Percentiles rank a stretch among this genome's conserved stretches.
phyloP scores from a whole-genome alignment of 2,329 filamentous ascomycete species.

The Claviceps monticola region DNA sequence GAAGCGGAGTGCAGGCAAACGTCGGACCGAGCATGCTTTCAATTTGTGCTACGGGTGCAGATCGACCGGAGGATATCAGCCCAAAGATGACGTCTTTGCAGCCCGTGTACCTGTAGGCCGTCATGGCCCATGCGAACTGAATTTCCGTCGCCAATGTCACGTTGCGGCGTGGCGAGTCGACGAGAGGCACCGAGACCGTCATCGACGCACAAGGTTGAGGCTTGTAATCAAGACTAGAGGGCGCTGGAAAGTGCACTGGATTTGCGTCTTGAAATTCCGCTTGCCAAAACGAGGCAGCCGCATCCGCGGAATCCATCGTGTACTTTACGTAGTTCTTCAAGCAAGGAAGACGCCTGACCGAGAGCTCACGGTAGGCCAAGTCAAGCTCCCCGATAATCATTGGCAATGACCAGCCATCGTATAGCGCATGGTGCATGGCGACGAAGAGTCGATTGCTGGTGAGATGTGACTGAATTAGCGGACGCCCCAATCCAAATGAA shows the following conservation, averaged over 20 bases:
- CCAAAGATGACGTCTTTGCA: not conserved
- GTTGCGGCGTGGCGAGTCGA: not conserved
- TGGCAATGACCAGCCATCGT: constrained; percentile 1
- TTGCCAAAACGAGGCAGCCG: not conserved
- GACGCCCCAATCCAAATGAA: not conserved
- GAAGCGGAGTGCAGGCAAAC: not conserved
- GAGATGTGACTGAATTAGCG: not conserved
- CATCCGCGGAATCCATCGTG: not conserved
- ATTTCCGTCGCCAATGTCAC: not conserved
- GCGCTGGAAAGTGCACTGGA: not conserved
- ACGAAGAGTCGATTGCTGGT: not conserved
- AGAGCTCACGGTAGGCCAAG: not conserved
- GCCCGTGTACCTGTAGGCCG: not conserved
- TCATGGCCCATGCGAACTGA: not conserved
- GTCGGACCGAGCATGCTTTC: not conserved
- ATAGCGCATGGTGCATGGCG: not conserved
- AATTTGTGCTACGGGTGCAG: not conserved
- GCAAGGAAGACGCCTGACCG: not conserved
- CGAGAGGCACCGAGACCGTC: not conserved
- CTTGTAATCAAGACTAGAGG: not conserved
- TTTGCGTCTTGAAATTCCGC: not conserved
- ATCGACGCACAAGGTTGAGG: not conserved
- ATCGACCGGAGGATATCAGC: not conserved
- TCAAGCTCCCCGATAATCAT: not conserved
- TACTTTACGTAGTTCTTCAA: not conserved